Evolutionary conservation across 2,329 filamentous ascomycete species (phyloP), one percentile per base, ranked within the genome.

Genomic region (Aspergillus persii): DNA sequence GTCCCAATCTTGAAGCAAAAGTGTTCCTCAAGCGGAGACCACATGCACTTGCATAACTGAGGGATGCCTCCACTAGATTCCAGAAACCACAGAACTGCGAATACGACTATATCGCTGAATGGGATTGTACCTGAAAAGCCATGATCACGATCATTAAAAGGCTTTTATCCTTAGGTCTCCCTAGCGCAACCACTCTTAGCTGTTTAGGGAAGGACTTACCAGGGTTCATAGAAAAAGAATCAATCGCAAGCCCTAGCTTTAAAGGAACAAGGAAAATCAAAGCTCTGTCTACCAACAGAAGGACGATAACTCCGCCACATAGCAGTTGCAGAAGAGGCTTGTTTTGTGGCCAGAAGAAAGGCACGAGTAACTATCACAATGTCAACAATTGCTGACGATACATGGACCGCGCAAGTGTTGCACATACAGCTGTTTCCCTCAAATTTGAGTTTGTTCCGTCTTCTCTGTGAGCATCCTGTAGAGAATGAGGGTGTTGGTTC

Each of bases 291-390:
- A 81, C 78, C n/a, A 92, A 72, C 26, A 95, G 79, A 65, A 89
- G 89, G 1, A 90, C 48, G 0, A 84, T 83, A 49, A 95, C 87
- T 3, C 90, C 79, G 9, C 84, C 77, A 23, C 90, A 84, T 56
- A 87, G 87, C 18, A 89, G 72, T 71, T 95, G 90, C 18, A 95
- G 82, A 12, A 77, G 73, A 55, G 80, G 82, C 67, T 89, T 84
- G 47, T 87, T 83, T 54, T 85, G 83, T 0, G 92, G 92, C 86
- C 90, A 93, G 23, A 96, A 80, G 69, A 92, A 90, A 0, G 90
- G 91, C 30, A 93, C 79, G 71, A 96, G 89, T 39, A 94, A 77
- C 85, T 88, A 58, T 12, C 36, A 9, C 27, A 31, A 18, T 18
- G 57, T 65, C 53, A 64, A 60, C 9, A 41, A 33, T 8, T 9